phyloP scores from a whole-genome alignment of 164 flowering plant species.

The Vitis amurensis region DNA sequence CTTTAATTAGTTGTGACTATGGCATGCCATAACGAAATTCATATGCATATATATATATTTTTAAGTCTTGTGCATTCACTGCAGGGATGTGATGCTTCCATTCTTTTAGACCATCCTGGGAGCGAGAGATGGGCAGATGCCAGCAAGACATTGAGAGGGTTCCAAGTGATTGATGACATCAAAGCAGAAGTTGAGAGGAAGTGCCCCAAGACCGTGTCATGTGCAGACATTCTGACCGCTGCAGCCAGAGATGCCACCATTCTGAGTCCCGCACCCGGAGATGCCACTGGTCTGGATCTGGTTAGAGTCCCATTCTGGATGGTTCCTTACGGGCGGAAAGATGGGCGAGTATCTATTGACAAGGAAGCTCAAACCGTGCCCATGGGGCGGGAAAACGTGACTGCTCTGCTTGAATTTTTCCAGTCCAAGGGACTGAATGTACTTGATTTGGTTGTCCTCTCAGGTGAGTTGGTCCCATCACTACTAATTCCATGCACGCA shows the following conservation, averaged over 20 bases:
- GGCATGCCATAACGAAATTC: background rate
- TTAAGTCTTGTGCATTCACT: background rate
- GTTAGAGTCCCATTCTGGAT: conserved; percentile 68
- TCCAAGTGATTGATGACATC: conserved; percentile 61
- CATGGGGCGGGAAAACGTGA: conserved; percentile 56
- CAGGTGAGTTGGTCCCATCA: conserved; percentile 38
- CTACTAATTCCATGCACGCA: too few relatives aligned
- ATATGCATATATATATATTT: background rate
- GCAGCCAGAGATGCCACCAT: conserved; percentile 73
- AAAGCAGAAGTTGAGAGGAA: conserved; percentile 60
- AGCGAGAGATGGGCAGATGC: conserved; percentile 55
- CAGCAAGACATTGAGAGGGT: conserved; percentile 71
- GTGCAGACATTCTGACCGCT: conserved; percentile 78
- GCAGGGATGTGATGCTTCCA: conserved; percentile 86
- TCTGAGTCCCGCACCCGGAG: conserved; percentile 51
- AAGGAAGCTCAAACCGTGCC: conserved; percentile 60
- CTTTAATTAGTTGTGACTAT: background rate
- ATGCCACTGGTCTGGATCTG: conserved; percentile 39
- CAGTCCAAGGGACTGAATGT: conserved; percentile 56
- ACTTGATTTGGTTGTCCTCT: conserved; percentile 67
- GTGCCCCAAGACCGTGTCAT: conserved; percentile 77
- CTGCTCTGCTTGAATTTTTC: conserved; percentile 50
- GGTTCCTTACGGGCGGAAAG: conserved; percentile 72
- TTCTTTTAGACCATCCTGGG: conserved; percentile 52
- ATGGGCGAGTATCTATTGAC: conserved; percentile 54